A percentile compares a stretch with the other conserved stretches of the same genome.
These are phyloP conservation scores for Echria macrotheca DNA, from an alignment of 495 filamentous ascomycete species.

Conservation along the genomic window DNA sequence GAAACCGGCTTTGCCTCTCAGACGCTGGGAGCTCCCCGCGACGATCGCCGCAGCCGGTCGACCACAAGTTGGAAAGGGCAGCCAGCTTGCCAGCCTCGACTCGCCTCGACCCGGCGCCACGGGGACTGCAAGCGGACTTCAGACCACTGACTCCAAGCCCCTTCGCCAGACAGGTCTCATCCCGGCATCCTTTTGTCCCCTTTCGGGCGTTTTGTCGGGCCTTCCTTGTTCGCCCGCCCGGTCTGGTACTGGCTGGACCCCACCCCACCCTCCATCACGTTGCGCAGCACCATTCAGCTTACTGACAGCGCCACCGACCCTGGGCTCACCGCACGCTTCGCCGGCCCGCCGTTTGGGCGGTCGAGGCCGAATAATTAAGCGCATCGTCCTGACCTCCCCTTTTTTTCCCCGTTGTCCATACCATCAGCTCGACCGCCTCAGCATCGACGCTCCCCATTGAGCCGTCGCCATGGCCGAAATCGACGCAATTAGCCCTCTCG, in stretches of 20 bases:
- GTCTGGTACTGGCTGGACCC: conserved; percentile 1
- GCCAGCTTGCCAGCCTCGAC: too few relatives aligned
- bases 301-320: conserved; percentile 10
- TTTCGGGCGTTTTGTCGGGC: not conserved
- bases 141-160: too few relatives aligned
- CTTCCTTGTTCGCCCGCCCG: not conserved
- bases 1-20: too few relatives aligned
- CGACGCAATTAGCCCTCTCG: conserved; percentile 5
- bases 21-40: too few relatives aligned
- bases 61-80: too few relatives aligned
- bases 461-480: conserved; percentile 23
- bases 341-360: conserved; percentile 7
- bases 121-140: too few relatives aligned
- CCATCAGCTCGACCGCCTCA: not conserved
- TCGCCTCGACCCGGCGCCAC: too few relatives aligned
- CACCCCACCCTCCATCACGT: conserved; percentile 10
- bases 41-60: too few relatives aligned
- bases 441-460: not conserved
- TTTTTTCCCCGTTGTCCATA: not conserved
- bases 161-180: too few relatives aligned
- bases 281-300: conserved; percentile 4
- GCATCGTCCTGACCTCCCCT: not conserved
- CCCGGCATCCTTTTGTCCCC: too few relatives aligned
- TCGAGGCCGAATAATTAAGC: conserved; percentile 4
- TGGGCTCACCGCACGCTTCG: conserved; percentile 7